Evolutionary conservation across 1,284 basidiomycete species (phyloP).

Genomic region (Ustilago hordei): DNA sequence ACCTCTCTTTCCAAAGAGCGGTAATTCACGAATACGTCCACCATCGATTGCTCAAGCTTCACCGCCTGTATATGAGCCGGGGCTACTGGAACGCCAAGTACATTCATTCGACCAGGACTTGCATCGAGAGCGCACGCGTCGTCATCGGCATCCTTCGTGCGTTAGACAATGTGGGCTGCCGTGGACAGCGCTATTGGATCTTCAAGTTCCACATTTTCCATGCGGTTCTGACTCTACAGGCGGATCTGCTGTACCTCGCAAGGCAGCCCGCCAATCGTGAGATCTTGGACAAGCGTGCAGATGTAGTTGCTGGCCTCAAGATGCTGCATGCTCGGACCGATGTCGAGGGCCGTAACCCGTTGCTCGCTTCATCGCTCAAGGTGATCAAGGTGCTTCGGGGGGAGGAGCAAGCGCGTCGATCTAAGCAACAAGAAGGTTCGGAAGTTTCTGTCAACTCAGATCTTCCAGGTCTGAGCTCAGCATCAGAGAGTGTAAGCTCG

Average conservation of each 20-base stretch:
- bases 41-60: slow-evolving; percentile 59
- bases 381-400: slow-evolving; percentile 50
- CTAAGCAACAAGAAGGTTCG: not conserved
- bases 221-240: slow-evolving; percentile 46
- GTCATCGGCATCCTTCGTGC: slow-evolving; percentile 41
- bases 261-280: slow-evolving; percentile 40
- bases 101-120: slow-evolving; percentile 56
- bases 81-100: slow-evolving; percentile 61
- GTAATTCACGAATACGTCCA: slow-evolving; percentile 58
- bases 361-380: slow-evolving; percentile 48
- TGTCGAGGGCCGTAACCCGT: slow-evolving; percentile 41
- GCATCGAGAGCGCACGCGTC: slow-evolving; percentile 49
- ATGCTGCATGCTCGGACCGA: slow-evolving; percentile 49
- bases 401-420: slow-evolving; percentile 39
- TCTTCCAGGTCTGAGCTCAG: slow-evolving; percentile 11
- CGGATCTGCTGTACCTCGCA: slow-evolving; percentile 42
- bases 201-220: slow-evolving; percentile 55
- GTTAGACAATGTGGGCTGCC: slow-evolving; percentile 34
- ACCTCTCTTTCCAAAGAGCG: slow-evolving; percentile 56
- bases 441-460: slow-evolving; percentile 20
- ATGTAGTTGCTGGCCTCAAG: slow-evolving; percentile 48
- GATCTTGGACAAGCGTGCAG: slow-evolving; percentile 39
- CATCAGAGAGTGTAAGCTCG: slow-evolving; percentile 14
- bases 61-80: slow-evolving; percentile 56
- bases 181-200: slow-evolving; percentile 45